Evolutionary conservation across 1,284 basidiomycete species (phyloP), one percentile per base, ranked within the genome.

Genomic region (Filobasidium uniguttulatum): DNA sequence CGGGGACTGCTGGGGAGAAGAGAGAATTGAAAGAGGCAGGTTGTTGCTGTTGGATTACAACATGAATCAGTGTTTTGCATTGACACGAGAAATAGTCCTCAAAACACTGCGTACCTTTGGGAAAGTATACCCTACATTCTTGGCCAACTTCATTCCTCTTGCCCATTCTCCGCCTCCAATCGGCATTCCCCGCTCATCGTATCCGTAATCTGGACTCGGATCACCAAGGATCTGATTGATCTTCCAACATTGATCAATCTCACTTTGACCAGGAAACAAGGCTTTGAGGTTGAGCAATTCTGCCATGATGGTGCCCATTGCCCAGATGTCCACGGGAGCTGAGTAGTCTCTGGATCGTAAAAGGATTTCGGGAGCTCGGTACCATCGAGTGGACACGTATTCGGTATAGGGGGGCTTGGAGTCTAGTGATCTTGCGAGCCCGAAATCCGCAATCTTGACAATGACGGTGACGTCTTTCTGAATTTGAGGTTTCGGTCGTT

Each of bases 301-400:
- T 7, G 91, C 88, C 74, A 98, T 82, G 66, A 99, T 99, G 4
- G 94, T 93, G 20, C 94, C 94, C 41, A 99, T 73, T 1, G 94
- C 94, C 94, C 94, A 99, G 83, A 97, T 88, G 67, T 99, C 94
- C 30, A 99, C 93, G 0, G 94, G 89, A 59, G 85, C 85, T 15
- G 87, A 90, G 65, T 99, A 98, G 64, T 94, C 83, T 51, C 81
- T 77, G 60, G 88, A 87, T 52, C 89, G 77, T 33, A 99, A 76
- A 19, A 99, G 74, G 3, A 99, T 89, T 68, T 99, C 94, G 14
- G 94, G 94, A 0, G 94, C 94, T 53, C 94, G 85, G 70, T 99
- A 99, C 94, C 94, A 99, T 40, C 94, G 77, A 23, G 94, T 99
- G 25, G 90, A 89, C 23, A 99, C 94, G 64, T 99, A 99, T 71